phyloP scores from a whole-genome alignment of 2,329 filamentous ascomycete genomes.

The Trichoderma citrinoviride region DNA sequence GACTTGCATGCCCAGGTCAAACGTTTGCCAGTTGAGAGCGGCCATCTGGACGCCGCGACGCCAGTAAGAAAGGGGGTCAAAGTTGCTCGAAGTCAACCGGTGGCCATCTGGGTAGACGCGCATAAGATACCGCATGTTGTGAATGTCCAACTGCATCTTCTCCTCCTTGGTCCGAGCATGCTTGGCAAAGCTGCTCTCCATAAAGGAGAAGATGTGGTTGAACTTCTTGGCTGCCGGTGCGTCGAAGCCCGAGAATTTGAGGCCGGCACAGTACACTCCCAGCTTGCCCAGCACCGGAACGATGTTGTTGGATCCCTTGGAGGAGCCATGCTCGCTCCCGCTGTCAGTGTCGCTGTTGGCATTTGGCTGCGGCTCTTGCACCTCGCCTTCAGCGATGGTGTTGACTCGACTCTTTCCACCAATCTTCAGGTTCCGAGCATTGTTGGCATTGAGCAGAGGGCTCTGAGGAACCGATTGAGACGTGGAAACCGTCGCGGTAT shows the following conservation, averaged over 20 bases:
- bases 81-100: slow-evolving; percentile 85
- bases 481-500: slow-evolving; percentile 52
- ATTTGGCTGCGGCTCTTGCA: slow-evolving; percentile 48
- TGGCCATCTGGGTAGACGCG: slow-evolving; percentile 86
- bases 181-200: slow-evolving; percentile 82
- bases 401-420: slow-evolving; percentile 53
- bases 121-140: slow-evolving; percentile 91
- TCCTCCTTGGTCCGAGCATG: slow-evolving; percentile 72
- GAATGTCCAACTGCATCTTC: slow-evolving; percentile 76
- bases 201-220: slow-evolving; percentile 96
- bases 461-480: slow-evolving; percentile 53
- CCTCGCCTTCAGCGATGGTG: slow-evolving; percentile 57
- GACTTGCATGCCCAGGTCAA: slow-evolving; percentile 91
- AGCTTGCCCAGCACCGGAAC: slow-evolving; percentile 78
- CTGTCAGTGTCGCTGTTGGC: slow-evolving; percentile 80
- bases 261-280: slow-evolving; percentile 69
- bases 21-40: slow-evolving; percentile 97
- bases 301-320: slow-evolving; percentile 77
- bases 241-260: slow-evolving; percentile 83
- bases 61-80: slow-evolving; percentile 92
- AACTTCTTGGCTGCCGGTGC: slow-evolving; percentile 75
- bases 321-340: slow-evolving; percentile 52
- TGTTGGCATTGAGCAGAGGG: slow-evolving; percentile 49
- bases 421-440: slow-evolving; percentile 45
- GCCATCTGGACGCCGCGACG: slow-evolving; percentile 96